A percentile compares a stretch with the other conserved stretches of the same genome.
Conservation (phyloP, 352 stramenopile genomes). For the Pythium apleroticum region DNA sequence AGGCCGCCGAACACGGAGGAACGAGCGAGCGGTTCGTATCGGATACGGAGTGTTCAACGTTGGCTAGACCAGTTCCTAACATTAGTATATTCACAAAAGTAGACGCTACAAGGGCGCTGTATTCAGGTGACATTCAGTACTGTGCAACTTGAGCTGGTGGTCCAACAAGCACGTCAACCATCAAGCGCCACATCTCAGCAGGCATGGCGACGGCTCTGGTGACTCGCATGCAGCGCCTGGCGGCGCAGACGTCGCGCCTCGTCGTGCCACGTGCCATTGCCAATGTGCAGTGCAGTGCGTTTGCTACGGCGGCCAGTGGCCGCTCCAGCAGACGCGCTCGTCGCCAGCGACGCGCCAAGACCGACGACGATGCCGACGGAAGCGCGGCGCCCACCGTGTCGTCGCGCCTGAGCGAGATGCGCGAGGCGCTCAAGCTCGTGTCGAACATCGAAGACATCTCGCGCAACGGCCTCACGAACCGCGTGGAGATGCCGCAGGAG, state of each 20-base stretch:
- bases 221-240: constrained; percentile 15
- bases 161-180: constrained; percentile 1
- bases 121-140: constrained; percentile 16
- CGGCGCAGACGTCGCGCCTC: constrained; percentile 7
- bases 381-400: constrained; percentile 5
- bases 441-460: constrained; percentile 61
- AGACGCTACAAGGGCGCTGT: not conserved
- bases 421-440: constrained; percentile 44
- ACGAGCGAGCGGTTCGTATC: not conserved
- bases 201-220: constrained; percentile 8
- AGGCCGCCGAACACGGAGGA: constrained; percentile 14
- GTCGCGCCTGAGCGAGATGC: constrained; percentile 37
- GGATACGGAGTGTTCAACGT: constrained; percentile 1
- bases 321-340: constrained; percentile 40
- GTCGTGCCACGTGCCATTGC: not conserved
- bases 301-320: constrained; percentile 15
- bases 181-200: constrained; percentile 18
- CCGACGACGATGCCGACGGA: constrained; percentile 6
- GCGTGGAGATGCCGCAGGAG: constrained; percentile 70
- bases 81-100: not conserved
- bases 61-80: not conserved
- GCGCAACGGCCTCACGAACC: constrained; percentile 60
- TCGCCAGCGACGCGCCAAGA: constrained; percentile 40
- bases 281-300: constrained; percentile 13
- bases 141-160: constrained; percentile 27